Conservation (phyloP, 257 asterid genomes). For the Penstemon eatonii region DNA sequence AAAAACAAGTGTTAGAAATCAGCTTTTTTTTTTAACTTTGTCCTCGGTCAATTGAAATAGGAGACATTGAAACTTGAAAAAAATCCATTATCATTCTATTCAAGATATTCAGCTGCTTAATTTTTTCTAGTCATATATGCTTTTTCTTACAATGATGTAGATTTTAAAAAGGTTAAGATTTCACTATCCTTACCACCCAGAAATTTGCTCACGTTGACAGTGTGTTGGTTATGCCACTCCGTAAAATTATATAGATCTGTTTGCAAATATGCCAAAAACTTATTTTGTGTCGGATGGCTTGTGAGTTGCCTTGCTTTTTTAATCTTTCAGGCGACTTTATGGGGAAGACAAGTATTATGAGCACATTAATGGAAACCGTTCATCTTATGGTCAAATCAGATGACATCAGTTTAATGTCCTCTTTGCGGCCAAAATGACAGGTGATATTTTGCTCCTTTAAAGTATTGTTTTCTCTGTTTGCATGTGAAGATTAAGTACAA, state of each 20-base stretch:
- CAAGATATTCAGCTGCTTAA: background rate
- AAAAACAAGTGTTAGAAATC: background rate
- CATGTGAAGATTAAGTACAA: background rate
- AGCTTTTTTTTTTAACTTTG: background rate
- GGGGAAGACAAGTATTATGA: constrained; percentile 69
- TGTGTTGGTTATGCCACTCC: background rate
- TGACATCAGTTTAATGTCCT: constrained; percentile 25
- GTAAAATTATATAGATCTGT: background rate
- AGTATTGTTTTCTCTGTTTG: background rate
- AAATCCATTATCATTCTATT: background rate
- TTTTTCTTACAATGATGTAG: background rate
- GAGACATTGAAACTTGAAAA: background rate
- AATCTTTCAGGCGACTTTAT: constrained; percentile 53
- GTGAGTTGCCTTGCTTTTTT: background rate
- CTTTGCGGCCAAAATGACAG: constrained; percentile 14
- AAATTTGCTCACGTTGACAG: background rate
- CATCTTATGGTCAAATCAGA: constrained; percentile 35
- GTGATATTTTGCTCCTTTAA: constrained; percentile 16
- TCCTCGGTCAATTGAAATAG: constrained; percentile 3
- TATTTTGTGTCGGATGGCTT: background rate
- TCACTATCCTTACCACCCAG: background rate
- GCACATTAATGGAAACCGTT: constrained; percentile 39
- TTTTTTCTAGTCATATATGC: background rate
- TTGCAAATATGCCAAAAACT: background rate
- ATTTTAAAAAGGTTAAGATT: background rate